These are phyloP conservation scores for Solanum verrucosum DNA, from an alignment of 257 asterid species.

Conservation along the genomic window DNA sequence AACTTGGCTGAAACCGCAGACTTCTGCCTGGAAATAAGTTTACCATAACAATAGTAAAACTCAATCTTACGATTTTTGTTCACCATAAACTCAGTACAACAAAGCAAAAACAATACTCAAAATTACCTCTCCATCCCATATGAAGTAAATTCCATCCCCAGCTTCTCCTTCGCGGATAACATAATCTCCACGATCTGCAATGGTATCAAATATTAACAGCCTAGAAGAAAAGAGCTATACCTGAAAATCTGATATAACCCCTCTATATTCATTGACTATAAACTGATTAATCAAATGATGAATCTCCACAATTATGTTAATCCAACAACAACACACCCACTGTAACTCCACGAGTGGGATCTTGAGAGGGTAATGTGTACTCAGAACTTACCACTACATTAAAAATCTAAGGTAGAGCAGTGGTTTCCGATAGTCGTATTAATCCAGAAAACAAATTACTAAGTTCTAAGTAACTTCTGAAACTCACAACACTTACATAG, in stretches of 20 bases:
- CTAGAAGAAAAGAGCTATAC: background rate
- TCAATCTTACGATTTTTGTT: background rate
- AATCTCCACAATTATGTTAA: background rate
- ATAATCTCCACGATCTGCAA: constrained; percentile 61
- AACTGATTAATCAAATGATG: background rate
- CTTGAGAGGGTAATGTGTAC: background rate
- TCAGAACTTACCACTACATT: background rate
- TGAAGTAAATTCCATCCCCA: constrained; percentile 70
- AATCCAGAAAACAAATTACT: background rate
- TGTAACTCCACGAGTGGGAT: background rate
- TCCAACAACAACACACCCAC: background rate
- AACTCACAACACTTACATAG: background rate
- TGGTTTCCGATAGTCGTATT: background rate
- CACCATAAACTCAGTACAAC: background rate
- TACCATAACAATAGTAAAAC: background rate
- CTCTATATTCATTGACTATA: background rate
- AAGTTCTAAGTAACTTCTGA: background rate
- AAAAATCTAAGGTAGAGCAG: background rate
- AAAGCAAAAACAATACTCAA: constrained; percentile 4
- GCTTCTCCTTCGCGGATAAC: constrained; percentile 74
- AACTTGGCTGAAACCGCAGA: constrained; percentile 50
- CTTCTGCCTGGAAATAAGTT: constrained; percentile 62
- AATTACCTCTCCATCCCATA: constrained; percentile 88
- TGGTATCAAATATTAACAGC: background rate
- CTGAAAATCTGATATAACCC: background rate